phyloP scores from a whole-genome alignment of 202 grass and related monocot species.

The Musa balbisiana region DNA sequence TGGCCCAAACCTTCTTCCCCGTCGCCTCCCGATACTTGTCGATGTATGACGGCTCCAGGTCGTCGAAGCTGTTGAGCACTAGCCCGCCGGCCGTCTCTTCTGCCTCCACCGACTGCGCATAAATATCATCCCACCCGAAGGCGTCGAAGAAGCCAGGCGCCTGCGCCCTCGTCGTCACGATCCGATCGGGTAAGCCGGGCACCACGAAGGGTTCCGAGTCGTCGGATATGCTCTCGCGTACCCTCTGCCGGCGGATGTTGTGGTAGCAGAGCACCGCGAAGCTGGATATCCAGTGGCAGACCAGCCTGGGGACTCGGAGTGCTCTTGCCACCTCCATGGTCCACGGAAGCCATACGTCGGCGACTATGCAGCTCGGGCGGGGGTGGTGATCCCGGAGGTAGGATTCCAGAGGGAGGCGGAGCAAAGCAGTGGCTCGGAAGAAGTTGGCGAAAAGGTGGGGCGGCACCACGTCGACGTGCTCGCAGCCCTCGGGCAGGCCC shows the following conservation, averaged over 20 bases:
- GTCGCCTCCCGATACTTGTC: slow-evolving; percentile 22
- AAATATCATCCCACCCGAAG: slow-evolving; percentile 5
- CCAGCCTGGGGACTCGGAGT: slow-evolving; percentile 37
- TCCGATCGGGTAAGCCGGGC: slow-evolving; percentile 24
- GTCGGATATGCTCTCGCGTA: slow-evolving; percentile 19
- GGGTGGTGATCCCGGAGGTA: slow-evolving; percentile 30
- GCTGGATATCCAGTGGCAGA: slow-evolving; percentile 36
- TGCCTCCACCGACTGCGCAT: slow-evolving; percentile 9
- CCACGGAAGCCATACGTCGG: slow-evolving; percentile 46
- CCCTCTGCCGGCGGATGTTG: slow-evolving; percentile 26
- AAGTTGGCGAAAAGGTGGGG: neutral
- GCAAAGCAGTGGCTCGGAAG: slow-evolving; percentile 26
- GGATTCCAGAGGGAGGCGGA: slow-evolving; percentile 35
- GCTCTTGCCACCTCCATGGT: slow-evolving; percentile 24
- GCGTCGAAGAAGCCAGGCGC: slow-evolving; percentile 29
- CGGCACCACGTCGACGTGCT: slow-evolving; percentile 21
- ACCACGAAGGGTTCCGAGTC: slow-evolving; percentile 30
- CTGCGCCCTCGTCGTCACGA: slow-evolving; percentile 31
- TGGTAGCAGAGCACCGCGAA: slow-evolving; percentile 38
- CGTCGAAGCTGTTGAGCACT: slow-evolving; percentile 35
- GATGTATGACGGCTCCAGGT: slow-evolving; percentile 41
- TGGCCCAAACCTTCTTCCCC: slow-evolving; percentile 36
- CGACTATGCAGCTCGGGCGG: slow-evolving; percentile 43
- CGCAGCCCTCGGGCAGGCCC: slow-evolving; percentile 37
- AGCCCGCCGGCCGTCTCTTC: slow-evolving; percentile 27